Conservation (phyloP, 768 basidiomycete species). For the Rhodosporidiobolus sp. region DNA sequence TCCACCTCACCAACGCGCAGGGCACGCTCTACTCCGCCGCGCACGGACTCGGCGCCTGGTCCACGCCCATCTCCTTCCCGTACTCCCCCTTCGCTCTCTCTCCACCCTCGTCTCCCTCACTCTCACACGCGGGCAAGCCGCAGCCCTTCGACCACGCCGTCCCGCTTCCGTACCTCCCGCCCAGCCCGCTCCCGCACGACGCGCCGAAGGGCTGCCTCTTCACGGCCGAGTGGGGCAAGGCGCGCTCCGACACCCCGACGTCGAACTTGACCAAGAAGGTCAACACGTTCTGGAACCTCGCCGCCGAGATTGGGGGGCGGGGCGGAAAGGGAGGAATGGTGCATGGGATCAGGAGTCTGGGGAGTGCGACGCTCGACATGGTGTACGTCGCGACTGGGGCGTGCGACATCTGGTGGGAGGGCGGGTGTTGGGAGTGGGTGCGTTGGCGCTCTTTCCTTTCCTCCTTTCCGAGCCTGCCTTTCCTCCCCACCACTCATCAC, state of each 20-base stretch:
- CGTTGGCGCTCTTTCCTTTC: neutral
- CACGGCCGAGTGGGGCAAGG: slow-evolving; percentile 44
- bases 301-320: slow-evolving; percentile 38
- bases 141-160: slow-evolving; percentile 34
- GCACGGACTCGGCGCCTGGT: slow-evolving; percentile 35
- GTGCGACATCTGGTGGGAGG: slow-evolving; percentile 40
- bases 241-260: slow-evolving; percentile 30
- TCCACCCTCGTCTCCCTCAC: neutral
- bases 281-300: slow-evolving; percentile 39
- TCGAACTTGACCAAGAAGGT: slow-evolving; percentile 38
- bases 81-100: slow-evolving; percentile 13
- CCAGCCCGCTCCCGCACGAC: slow-evolving; percentile 28
- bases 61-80: slow-evolving; percentile 40
- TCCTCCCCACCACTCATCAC: too few relatives aligned
- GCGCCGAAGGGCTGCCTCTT: slow-evolving; percentile 43
- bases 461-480: too few relatives aligned
- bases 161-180: slow-evolving; percentile 38
- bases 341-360: slow-evolving; percentile 41
- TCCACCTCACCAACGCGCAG: slow-evolving; percentile 37
- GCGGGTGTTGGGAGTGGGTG: slow-evolving; percentile 40
- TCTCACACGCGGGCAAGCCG: neutral
- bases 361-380: slow-evolving; percentile 41
- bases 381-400: slow-evolving; percentile 42
- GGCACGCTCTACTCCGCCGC: slow-evolving; percentile 42
- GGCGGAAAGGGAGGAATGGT: slow-evolving; percentile 43